phyloP scores from a whole-genome alignment of 306 rosid species.

The Purshia tridentata region DNA sequence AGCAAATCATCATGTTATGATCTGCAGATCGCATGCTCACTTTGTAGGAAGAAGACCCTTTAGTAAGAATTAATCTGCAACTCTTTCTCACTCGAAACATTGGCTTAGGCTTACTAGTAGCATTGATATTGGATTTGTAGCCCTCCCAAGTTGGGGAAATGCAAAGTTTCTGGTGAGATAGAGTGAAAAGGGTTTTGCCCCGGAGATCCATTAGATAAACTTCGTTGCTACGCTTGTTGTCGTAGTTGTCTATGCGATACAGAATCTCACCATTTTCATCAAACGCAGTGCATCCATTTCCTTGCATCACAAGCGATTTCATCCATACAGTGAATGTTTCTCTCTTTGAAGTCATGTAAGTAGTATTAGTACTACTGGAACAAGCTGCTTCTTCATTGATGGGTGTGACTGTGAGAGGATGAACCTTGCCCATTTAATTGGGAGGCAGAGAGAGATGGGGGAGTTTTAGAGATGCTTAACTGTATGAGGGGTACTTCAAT shows the following conservation, averaged over 20 bases:
- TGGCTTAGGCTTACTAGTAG: constrained; percentile 6
- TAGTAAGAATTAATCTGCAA: not conserved
- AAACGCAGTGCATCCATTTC: constrained; percentile 44
- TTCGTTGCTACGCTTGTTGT: constrained; percentile 30
- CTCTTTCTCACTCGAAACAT: constrained; percentile 29
- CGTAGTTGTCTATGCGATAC: constrained; percentile 41
- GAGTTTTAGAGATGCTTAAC: not conserved
- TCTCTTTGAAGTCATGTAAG: constrained; percentile 20
- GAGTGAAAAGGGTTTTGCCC: constrained; percentile 37
- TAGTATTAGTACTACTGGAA: not conserved
- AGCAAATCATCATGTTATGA: constrained; percentile 4
- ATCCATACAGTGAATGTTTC: constrained; percentile 41
- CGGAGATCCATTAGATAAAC: constrained; percentile 44
- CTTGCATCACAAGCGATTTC: constrained; percentile 45
- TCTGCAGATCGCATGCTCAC: constrained; percentile 4
- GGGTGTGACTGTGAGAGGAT: constrained; percentile 8
- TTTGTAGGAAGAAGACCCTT: constrained; percentile 8
- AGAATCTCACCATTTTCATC: constrained; percentile 32
- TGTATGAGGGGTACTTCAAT: not conserved
- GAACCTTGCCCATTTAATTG: constrained; percentile 28
- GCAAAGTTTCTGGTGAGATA: constrained; percentile 13
- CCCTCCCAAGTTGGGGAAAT: constrained; percentile 22
- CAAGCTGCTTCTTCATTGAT: not conserved
- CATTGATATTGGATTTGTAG: not conserved
- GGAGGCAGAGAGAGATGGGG: not conserved